Base-by-base conservation (phyloP, 352 stramenopile genomes). In the Phytophthora litchii region DNA sequence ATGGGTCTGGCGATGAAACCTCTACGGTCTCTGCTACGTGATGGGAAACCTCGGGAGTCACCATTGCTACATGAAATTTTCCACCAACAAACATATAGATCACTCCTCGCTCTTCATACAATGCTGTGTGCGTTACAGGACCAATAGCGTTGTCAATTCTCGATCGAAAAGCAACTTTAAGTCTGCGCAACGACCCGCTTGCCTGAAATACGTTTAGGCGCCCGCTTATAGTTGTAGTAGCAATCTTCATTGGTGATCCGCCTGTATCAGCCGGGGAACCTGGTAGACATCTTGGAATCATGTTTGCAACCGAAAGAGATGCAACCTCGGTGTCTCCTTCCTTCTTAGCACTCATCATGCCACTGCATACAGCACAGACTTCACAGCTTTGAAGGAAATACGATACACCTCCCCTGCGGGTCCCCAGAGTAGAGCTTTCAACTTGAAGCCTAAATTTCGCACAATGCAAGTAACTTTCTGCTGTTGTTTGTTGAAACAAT, bases 341-440 rank as follows among this genome's bases (percentile, higher is more conserved):
- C 25, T 69, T 65, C 34, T 54, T 64, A 3, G 70, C 63, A 35
- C 61, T 74, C 71, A 91, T 76, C 41, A 91, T 62, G 21, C 72
- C 77, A n/a, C 50, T 63, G 34, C 65, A 86, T 31, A 80, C 45
- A 54, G 75, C 63, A 19, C 59, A 58, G 31, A 89, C 55, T 42
- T 91, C 77, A 59, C 73, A 89, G 38, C 70, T 80, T 57, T 86
- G 73, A 23, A 91, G 75, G 0, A 58, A 74, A 64, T 84, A 91
- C 1, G 53, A 72, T 1, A 61, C 32, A 38, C 36, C 60, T 9
- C 52, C 68, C 55, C 45, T 72, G 27, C 47, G 46, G n/a, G 27
- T 60, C 16, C 46, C 58, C 32, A 56, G 51, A 36, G 36, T 51
- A 23, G 50, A 61, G 45, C 57, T 78, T 36, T 89, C 67, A 9